Conservation (phyloP, 78 protist species). For the Dictyostelium brefeldianum region DNA sequence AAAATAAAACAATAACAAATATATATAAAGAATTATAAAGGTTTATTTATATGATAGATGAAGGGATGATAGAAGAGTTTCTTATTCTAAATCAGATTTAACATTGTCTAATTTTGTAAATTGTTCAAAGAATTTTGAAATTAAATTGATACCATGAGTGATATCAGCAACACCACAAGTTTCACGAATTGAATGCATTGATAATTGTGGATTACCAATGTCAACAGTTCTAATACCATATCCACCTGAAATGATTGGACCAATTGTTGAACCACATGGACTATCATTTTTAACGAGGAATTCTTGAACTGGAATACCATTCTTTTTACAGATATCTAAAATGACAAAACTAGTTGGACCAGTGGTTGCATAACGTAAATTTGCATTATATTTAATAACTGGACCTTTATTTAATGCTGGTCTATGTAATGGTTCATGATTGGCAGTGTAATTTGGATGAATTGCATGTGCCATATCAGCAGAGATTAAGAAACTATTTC, state of each 20-base stretch:
- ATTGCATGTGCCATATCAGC: slow-evolving; percentile 98
- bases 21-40: neutral
- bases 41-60: too few species aligned
- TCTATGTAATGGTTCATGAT: slow-evolving; percentile 94
- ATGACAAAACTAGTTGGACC: slow-evolving; percentile 68
- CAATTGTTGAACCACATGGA: slow-evolving; percentile 97
- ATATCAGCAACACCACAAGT: slow-evolving; percentile 85
- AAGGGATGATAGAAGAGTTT: too few species aligned
- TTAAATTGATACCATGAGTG: slow-evolving; percentile 49
- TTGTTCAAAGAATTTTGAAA: slow-evolving; percentile 78
- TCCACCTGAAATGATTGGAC: slow-evolving; percentile 86
- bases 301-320: slow-evolving; percentile 91
- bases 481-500: slow-evolving; percentile 88
- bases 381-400: slow-evolving; percentile 95
- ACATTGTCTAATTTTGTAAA: slow-evolving; percentile 48
- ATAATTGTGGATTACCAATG: slow-evolving; percentile 95
- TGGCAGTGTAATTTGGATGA: slow-evolving; percentile 96
- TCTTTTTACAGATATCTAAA: slow-evolving; percentile 82
- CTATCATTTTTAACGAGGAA: slow-evolving; percentile 94
- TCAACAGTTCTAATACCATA: slow-evolving; percentile 93
- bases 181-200: slow-evolving; percentile 97
- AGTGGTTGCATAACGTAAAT: slow-evolving; percentile 97
- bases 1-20: neutral
- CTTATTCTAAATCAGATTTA: slow-evolving; percentile 62
- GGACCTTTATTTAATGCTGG: slow-evolving; percentile 95